A percentile compares a stretch with the other conserved stretches of the same genome.
phyloP scores from a whole-genome alignment of 83 land plant genomes.

The Thuja plicata region DNA sequence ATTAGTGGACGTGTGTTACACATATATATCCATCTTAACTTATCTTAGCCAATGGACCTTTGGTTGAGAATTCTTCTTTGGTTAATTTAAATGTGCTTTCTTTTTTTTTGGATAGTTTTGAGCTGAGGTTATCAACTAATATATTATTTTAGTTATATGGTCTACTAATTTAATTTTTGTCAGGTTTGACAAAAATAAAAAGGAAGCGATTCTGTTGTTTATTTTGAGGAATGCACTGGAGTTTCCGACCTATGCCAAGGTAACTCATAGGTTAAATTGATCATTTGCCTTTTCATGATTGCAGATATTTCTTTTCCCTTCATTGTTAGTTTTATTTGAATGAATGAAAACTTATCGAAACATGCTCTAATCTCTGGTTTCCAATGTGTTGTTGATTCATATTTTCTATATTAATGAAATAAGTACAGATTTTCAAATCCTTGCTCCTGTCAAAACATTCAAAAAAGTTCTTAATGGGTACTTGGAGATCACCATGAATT shows the following conservation, averaged over 20 bases:
- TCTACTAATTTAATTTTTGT: background rate
- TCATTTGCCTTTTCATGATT: background rate
- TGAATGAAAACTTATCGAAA: background rate
- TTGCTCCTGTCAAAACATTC: too few relatives aligned
- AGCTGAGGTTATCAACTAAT: background rate
- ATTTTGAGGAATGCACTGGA: conserved; percentile 39
- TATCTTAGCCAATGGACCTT: background rate
- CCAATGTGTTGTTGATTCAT: background rate
- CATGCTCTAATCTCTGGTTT: background rate
- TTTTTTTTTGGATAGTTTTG: background rate
- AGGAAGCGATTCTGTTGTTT: conserved; percentile 30
- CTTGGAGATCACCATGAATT: too few relatives aligned
- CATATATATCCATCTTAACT: background rate
- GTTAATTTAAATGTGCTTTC: background rate
- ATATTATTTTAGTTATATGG: background rate
- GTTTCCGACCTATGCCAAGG: conserved; percentile 61
- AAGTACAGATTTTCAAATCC: background rate
- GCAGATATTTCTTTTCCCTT: background rate
- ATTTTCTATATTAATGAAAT: background rate
- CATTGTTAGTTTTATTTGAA: background rate
- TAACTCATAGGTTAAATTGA: conserved; percentile 3
- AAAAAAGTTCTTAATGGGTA: too few relatives aligned
- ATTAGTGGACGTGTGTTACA: background rate
- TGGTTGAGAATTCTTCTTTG: background rate
- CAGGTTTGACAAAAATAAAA: conserved; percentile 54